A percentile compares a stretch with the other conserved stretches of the same genome.
These are phyloP conservation scores for Mytilinidion resinicola DNA, from an alignment of 495 filamentous ascomycete genomes.

Conservation along the genomic window DNA sequence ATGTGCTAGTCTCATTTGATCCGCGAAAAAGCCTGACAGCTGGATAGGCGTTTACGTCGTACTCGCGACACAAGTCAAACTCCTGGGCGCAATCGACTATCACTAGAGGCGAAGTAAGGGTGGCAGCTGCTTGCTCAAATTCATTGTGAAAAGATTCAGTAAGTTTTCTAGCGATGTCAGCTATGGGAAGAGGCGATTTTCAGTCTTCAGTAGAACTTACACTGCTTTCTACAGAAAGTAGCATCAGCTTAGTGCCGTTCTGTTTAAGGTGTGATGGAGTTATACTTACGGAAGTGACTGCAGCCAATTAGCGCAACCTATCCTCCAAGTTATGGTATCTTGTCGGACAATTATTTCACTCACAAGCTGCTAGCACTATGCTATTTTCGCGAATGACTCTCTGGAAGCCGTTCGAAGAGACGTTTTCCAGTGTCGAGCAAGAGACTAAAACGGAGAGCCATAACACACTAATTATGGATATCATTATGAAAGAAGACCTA, in stretches of 20 bases:
- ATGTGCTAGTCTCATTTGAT: constrained; percentile 11
- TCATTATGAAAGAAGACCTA: too few species aligned
- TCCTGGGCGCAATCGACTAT: constrained; percentile 37
- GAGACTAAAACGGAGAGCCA: neutral
- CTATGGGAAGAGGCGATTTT: neutral
- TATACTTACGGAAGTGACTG: neutral
- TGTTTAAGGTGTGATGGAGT: too few species aligned
- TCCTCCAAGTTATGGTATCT: too few species aligned
- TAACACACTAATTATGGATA: neutral
- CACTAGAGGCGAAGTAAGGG: constrained; percentile 15
- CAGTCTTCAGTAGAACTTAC: too few species aligned
- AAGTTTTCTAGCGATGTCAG: constrained; percentile 1
- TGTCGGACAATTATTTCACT: neutral
- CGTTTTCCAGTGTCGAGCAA: neutral
- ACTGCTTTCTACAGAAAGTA: too few species aligned
- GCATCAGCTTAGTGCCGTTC: too few species aligned
- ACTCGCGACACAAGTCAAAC: constrained; percentile 36
- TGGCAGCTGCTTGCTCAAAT: constrained; percentile 22
- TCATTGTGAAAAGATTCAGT: constrained; percentile 34
- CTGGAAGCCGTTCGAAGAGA: neutral
- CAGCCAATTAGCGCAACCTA: too few species aligned
- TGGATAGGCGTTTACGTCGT: constrained; percentile 42
- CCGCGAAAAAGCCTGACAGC: constrained; percentile 43
- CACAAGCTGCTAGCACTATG: neutral
- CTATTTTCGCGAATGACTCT: neutral